Conservation (phyloP, 768 basidiomycete genomes). For the Collybia sordida region DNA sequence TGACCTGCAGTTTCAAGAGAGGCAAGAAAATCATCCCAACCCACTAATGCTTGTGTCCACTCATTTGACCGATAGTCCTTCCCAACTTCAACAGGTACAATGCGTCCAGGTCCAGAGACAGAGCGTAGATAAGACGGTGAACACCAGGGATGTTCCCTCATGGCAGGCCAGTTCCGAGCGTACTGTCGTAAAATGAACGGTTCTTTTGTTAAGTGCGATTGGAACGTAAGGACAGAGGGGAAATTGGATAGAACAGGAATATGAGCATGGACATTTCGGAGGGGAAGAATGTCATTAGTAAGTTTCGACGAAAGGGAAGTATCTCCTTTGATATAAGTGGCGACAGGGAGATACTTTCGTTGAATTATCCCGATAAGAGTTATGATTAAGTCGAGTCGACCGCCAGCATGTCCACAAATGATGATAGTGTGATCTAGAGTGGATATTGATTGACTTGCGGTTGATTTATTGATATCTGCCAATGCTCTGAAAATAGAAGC, state of each 20-base stretch:
- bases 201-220: slow-evolving; percentile 31
- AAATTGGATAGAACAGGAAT: slow-evolving; percentile 43
- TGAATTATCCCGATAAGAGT: slow-evolving; percentile 66
- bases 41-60: slow-evolving; percentile 82
- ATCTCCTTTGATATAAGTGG: not conserved
- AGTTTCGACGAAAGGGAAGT: not conserved
- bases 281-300: not conserved
- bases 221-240: slow-evolving; percentile 62
- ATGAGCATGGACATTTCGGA: slow-evolving; percentile 21
- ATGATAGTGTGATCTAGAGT: slow-evolving; percentile 81
- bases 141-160: slow-evolving; percentile 67
- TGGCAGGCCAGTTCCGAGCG: slow-evolving; percentile 76
- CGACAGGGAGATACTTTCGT: slow-evolving; percentile 17
- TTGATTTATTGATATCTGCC: slow-evolving; percentile 26
- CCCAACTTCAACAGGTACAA: slow-evolving; percentile 92
- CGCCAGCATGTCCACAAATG: slow-evolving; percentile 73
- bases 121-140: slow-evolving; percentile 67
- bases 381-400: slow-evolving; percentile 60
- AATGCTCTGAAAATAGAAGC: slow-evolving; percentile 60
- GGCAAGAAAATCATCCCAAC: slow-evolving; percentile 74
- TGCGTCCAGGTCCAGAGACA: slow-evolving; percentile 74
- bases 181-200: slow-evolving; percentile 79
- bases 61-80: slow-evolving; percentile 73
- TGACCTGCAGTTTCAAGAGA: slow-evolving; percentile 36
- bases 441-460: slow-evolving; percentile 46